A percentile compares a stretch with the other conserved stretches of the same genome.
Evolutionary conservation across 345 rosid species (phyloP).

Genomic region (Sapria himalayana): DNA sequence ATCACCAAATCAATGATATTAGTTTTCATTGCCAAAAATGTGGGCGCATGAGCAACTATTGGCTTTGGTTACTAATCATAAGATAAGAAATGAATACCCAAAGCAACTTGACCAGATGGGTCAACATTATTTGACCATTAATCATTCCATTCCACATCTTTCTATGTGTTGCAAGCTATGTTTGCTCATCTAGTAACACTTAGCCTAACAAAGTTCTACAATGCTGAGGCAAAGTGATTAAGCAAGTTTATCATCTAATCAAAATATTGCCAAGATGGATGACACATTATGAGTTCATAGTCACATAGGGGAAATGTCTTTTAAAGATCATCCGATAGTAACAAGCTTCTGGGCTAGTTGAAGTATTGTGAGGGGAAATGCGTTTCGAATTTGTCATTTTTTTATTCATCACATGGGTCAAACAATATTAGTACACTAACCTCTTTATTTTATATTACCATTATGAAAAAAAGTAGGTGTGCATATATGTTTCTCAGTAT

Average conservation of each 20-base stretch:
- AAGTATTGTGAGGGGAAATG: slow-evolving; percentile 72
- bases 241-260: no score
- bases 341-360: slow-evolving; percentile 66
- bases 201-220: slow-evolving; percentile 61
- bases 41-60: slow-evolving; percentile 9
- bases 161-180: slow-evolving; percentile 77
- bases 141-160: slow-evolving; percentile 76
- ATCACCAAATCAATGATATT: slow-evolving; percentile 17
- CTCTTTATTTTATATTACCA: no score
- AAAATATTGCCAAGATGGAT: no score
- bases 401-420: slow-evolving; percentile 55
- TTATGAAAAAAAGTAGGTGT: no score
- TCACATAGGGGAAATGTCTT: slow-evolving; percentile 82
- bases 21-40: no score
- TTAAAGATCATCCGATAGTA: slow-evolving; percentile 80
- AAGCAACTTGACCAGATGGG: slow-evolving; percentile 88
- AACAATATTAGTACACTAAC: no score
- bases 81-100: slow-evolving; percentile 68
- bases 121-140: slow-evolving; percentile 73
- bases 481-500: slow-evolving; percentile 45
- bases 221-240: background rate
- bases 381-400: slow-evolving; percentile 57
- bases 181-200: slow-evolving; percentile 84
- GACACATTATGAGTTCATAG: no score
- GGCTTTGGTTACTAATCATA: slow-evolving; percentile 19